These are phyloP conservation scores for Neostapfia colusana DNA, from an alignment of 176 grass and related monocot species.

Conservation along the genomic window DNA sequence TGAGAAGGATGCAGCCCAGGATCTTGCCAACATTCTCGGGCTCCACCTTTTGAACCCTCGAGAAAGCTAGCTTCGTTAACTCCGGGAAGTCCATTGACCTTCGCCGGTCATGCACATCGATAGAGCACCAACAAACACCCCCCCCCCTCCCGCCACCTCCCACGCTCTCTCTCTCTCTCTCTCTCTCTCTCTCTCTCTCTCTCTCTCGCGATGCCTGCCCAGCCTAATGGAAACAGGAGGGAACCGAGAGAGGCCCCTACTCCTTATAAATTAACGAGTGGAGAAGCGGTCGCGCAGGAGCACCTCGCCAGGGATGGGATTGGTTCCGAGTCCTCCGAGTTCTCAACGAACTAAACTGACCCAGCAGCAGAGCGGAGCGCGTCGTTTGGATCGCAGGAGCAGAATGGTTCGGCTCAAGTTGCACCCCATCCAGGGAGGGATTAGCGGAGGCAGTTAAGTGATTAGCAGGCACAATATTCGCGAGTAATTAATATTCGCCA, in stretches of 20 bases:
- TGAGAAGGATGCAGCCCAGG: slow-evolving; percentile 71
- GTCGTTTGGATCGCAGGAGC: no score
- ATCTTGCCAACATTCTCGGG: slow-evolving; percentile 70
- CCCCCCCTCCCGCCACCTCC: no score
- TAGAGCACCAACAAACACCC: not conserved
- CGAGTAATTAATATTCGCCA: no score
- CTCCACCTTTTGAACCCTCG: slow-evolving; percentile 60
- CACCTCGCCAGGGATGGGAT: not conserved
- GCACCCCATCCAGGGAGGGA: not conserved
- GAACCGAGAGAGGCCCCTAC: not conserved
- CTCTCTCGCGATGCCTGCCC: not conserved
- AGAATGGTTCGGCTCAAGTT: no score
- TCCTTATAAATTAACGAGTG: slow-evolving; percentile 29
- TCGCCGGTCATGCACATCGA: slow-evolving; percentile 19
- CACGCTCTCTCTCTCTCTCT: not conserved
- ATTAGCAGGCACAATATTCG: not conserved
- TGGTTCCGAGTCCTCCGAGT: not conserved
- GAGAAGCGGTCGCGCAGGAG: not conserved
- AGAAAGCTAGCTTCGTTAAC: slow-evolving; percentile 55
- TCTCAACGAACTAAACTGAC: slow-evolving; percentile 1
- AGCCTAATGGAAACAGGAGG: not conserved
- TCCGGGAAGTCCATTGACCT: slow-evolving; percentile 66
- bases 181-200: not conserved
- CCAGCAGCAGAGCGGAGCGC: not conserved
- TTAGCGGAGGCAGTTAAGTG: not conserved